Evolutionary conservation across 2,329 filamentous ascomycete genomes (phyloP).

Genomic region (Ophiostoma himal-ulmi): DNA sequence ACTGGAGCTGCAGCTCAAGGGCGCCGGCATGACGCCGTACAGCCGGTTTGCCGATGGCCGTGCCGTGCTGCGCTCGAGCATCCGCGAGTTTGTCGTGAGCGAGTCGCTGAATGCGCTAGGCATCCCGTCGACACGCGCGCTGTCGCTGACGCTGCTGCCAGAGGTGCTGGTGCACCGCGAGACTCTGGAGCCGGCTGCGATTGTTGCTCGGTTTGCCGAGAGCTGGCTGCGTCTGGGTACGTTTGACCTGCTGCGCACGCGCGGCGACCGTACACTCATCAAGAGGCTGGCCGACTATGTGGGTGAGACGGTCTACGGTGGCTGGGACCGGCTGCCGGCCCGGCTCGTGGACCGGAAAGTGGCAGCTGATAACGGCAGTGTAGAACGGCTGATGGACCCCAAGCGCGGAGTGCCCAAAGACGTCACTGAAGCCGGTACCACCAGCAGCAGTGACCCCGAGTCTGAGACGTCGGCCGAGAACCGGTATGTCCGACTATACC

Average conservation of each 20-base stretch:
- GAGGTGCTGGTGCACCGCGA: conserved; percentile 70
- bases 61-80: conserved; percentile 85
- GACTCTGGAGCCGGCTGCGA: conserved; percentile 78
- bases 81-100: conserved; percentile 88
- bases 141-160: conserved; percentile 73
- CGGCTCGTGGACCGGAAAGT: conserved; percentile 43
- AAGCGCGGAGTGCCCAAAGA: conserved; percentile 28
- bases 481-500: conserved; percentile 77
- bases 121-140: conserved; percentile 79
- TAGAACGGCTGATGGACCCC: conserved; percentile 14
- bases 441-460: background rate
- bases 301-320: conserved; percentile 78
- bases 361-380: conserved; percentile 14
- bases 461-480: conserved; percentile 61
- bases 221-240: conserved; percentile 91
- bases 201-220: conserved; percentile 86
- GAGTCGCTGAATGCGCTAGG: conserved; percentile 80
- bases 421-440: conserved; percentile 1
- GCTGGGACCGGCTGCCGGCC: conserved; percentile 77
- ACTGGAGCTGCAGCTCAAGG: conserved; percentile 92
- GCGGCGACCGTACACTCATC: conserved; percentile 71
- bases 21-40: conserved; percentile 88
- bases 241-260: conserved; percentile 81
- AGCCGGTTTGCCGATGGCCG: conserved; percentile 94
- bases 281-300: conserved; percentile 73